Percentiles rank a stretch among this genome's conserved stretches.
Evolutionary conservation across 441 rosid genomes (phyloP).

Genomic region (Erodium chrysanthum): DNA sequence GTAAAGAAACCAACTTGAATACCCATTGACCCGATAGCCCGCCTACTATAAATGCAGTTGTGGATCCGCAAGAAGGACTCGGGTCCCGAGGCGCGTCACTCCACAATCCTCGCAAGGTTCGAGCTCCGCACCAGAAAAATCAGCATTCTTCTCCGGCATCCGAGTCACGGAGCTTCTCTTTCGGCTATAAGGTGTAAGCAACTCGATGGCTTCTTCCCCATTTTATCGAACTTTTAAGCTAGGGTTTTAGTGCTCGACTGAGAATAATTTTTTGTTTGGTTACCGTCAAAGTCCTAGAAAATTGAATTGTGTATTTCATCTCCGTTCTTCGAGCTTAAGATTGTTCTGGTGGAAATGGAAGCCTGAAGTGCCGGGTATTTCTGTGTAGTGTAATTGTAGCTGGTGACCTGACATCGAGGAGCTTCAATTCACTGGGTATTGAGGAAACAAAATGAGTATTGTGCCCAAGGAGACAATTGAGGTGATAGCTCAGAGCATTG

Average conservation of each 20-base stretch:
- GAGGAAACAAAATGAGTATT: conserved; percentile 49
- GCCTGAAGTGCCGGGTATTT: not conserved
- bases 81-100: no score
- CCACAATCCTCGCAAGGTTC: no score
- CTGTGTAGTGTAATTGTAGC: not conserved
- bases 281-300: not conserved
- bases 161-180: no score
- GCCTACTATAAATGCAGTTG: no score
- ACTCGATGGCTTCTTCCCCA: not conserved
- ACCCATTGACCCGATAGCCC: no score
- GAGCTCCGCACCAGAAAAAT: no score
- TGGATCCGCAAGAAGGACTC: no score
- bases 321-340: not conserved
- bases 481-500: conserved; percentile 79
- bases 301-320: not conserved
- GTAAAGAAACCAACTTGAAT: no score
- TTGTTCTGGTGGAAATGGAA: not conserved
- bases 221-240: not conserved
- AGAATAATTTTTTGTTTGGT: no score
- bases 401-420: not conserved
- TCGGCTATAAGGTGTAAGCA: not conserved
- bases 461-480: conserved; percentile 80
- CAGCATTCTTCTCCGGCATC: no score
- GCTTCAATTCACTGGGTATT: not conserved
- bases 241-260: not conserved